These are phyloP conservation scores for Phascolomyces articulosus DNA, from an alignment of 371 early-diverging fungal species.

Conservation along the genomic window DNA sequence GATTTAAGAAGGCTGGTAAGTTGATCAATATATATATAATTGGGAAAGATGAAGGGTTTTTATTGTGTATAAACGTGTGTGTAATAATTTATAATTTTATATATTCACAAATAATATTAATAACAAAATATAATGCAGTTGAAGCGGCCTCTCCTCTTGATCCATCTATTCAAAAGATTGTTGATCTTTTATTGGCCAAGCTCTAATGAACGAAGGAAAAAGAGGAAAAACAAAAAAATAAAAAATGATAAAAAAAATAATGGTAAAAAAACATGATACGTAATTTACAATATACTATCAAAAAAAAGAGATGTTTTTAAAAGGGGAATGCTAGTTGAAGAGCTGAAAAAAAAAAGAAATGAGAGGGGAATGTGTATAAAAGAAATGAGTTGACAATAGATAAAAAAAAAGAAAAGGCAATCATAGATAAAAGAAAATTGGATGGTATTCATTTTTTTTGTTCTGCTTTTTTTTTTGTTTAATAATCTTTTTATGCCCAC, in stretches of 20 bases:
- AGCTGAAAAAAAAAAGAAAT: conserved; percentile 2
- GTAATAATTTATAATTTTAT: not conserved
- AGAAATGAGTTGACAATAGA: not conserved
- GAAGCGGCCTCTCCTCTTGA: conserved; percentile 17
- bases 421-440: no score
- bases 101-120: not conserved
- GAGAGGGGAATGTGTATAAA: not conserved
- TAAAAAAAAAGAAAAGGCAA: not conserved
- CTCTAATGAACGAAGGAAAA: not conserved
- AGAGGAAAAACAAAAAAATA: not conserved
- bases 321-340: conserved; percentile 2
- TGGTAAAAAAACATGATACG: not conserved
- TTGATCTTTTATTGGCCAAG: conserved; percentile 18
- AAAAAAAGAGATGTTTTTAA: not conserved
- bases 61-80: not conserved
- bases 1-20: conserved; percentile 55
- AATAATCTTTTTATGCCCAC: conserved; percentile 1
- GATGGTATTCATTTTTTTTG: not conserved
- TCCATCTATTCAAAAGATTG: conserved; percentile 16
- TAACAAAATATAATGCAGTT: conserved; percentile 6
- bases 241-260: not conserved
- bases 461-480: not conserved
- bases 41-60: no score
- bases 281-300: not conserved
- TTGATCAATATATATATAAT: not conserved